Evolutionary conservation across 129 eudicot genomes (phyloP), one percentile per base, ranked within the genome.

Genomic region (Escallonia herrerae): DNA sequence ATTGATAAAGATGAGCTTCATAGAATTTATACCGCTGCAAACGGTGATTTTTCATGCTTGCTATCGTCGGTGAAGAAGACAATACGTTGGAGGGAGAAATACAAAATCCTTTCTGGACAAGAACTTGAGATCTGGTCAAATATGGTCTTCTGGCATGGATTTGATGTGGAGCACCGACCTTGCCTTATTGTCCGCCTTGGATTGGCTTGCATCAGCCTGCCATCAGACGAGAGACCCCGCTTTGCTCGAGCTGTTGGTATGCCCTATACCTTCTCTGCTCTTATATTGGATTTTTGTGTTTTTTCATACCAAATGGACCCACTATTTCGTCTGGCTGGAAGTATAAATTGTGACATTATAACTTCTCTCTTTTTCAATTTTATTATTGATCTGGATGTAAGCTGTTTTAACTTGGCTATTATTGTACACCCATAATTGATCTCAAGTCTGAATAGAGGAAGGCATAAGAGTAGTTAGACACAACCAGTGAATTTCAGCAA

Each of bases 171-270:
- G 63, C 70, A 76, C 57, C 74, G 90, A 58, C 99, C 95, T 14
- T 94, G 95, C 84, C 97, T 94, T 58, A 50, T 89, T 65, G 83
- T 94, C 71, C 91, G 97, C 15, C 90, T 94, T 70, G 99, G 95
- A 58, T 52, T 75, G 53, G 97, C 86, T 69, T 88, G 95, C 75
- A 75, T 58, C 73, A 80, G 75, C 79, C 72, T 94, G 74, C 82
- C 90, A 15, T 76, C 85, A 64, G 63, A 64, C 61, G 95, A 86
- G 47, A 80, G 95, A 82, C 99, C 99, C 52, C 78, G 97, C 51
- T 86, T 94, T 70, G 84, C 82, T 58, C 99, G 89, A 74, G 99
- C 99, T 54, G 71, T 94, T 62, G 83, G 99, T 94, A 82, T 58
- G 83, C 56, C 52, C 51, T 67, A 43, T 50, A 37, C 58, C 15